Evolutionary conservation across 2,329 filamentous ascomycete species (phyloP).

Genomic region (Pseudogymnoascus sp.): DNA sequence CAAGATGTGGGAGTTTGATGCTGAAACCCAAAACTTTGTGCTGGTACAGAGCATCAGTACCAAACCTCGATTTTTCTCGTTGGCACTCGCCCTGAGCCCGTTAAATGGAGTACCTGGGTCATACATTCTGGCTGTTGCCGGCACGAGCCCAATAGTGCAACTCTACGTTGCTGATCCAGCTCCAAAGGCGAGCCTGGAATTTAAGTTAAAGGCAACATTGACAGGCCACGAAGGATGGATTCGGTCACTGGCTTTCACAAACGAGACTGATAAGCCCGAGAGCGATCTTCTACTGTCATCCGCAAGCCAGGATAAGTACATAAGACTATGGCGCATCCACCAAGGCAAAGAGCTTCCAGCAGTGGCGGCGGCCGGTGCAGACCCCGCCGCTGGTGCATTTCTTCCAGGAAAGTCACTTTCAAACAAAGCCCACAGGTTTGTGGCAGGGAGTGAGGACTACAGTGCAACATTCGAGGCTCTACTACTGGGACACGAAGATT

Average conservation of each 20-base stretch:
- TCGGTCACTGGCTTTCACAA: slow-evolving; percentile 69
- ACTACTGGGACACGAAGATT: slow-evolving; percentile 91
- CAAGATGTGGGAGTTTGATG: slow-evolving; percentile 56
- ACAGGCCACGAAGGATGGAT: slow-evolving; percentile 94
- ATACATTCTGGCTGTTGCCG: slow-evolving; percentile 71
- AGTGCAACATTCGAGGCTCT: slow-evolving; percentile 89
- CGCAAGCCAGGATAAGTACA: slow-evolving; percentile 94
- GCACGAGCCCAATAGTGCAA: slow-evolving; percentile 75
- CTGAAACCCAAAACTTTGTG: slow-evolving; percentile 34
- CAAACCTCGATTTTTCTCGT: slow-evolving; percentile 70
- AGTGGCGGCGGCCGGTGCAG: slow-evolving; percentile 43
- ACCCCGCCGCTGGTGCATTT: slow-evolving; percentile 49
- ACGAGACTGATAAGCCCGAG: slow-evolving; percentile 43
- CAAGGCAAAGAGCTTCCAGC: slow-evolving; percentile 56
- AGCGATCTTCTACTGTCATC: slow-evolving; percentile 78
- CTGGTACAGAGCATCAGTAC: slow-evolving; percentile 64
- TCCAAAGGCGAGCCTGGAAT: slow-evolving; percentile 36
- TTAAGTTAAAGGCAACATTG: slow-evolving; percentile 67
- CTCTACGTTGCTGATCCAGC: slow-evolving; percentile 55
- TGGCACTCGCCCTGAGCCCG: slow-evolving; percentile 61
- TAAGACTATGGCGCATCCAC: slow-evolving; percentile 84
- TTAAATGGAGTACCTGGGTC: slow-evolving; percentile 44
- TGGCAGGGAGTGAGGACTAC: slow-evolving; percentile 51
- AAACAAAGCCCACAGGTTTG: slow-evolving; percentile 80
- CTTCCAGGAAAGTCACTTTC: slow-evolving; percentile 64